phyloP scores from a whole-genome alignment of 257 asterid genomes.

The Capsicum chinense region DNA sequence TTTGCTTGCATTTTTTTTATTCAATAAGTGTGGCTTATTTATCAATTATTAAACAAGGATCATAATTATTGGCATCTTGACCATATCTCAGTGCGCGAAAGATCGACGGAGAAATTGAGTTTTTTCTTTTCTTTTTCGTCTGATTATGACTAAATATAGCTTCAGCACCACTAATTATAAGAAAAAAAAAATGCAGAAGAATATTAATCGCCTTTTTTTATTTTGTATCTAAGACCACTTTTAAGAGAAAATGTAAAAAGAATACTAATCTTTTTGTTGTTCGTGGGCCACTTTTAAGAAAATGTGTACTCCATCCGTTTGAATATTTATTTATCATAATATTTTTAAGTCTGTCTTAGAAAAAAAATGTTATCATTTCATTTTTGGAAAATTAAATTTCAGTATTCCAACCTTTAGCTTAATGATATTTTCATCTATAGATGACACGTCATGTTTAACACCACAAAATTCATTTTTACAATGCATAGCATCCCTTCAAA shows the following conservation, averaged over 20 bases:
- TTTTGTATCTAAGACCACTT: neutral
- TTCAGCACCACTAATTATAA: neutral
- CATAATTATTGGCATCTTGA: slow-evolving; percentile 47
- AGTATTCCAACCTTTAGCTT: too few relatives aligned
- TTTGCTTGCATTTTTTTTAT: too few relatives aligned
- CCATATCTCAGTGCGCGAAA: slow-evolving; percentile 26
- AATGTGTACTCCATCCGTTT: neutral
- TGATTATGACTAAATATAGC: slow-evolving; percentile 15
- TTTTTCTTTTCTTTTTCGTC: neutral
- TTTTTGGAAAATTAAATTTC: too few relatives aligned
- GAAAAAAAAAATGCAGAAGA: neutral
- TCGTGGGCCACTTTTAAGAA: neutral
- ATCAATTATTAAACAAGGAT: too few relatives aligned
- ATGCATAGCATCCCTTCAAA: too few relatives aligned
- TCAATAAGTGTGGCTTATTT: too few relatives aligned
- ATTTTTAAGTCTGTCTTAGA: too few relatives aligned
- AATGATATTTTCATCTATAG: too few relatives aligned
- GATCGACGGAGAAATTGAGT: neutral
- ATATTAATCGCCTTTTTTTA: neutral
- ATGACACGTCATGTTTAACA: too few relatives aligned
- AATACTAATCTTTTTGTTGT: neutral
- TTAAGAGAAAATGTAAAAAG: neutral
- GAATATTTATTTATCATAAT: neutral
- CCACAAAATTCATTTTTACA: too few relatives aligned
- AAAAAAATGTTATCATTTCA: neutral